Base-by-base conservation (phyloP, 495 filamentous ascomycete genomes). In the Podospora australis region DNA sequence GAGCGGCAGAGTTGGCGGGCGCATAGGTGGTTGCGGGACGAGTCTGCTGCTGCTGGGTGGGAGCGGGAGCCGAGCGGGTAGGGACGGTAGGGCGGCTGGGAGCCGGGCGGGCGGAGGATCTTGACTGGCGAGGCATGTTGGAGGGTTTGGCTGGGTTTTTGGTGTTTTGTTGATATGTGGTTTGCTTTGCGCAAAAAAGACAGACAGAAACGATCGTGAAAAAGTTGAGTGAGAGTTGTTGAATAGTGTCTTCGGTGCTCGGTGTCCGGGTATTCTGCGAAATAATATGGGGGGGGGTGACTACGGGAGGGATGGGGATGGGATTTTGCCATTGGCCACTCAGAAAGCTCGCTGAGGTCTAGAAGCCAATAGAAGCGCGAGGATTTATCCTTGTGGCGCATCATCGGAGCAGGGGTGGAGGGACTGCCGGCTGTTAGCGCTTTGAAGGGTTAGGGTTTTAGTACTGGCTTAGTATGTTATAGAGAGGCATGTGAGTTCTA, bases 101-200 rank as follows among this genome's bases (percentile, higher is more conserved):
- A 59, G 76, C 76, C 64, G 80, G 74, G 51, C 58, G 69, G 59
- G 76, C 77, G 70, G 84, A 78, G 62, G 78, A 76, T 77, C 81
- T 73, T 60, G 77, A 76, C 77, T 86, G 82, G 72, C 87, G 87
- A 82, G 86, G 73, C 87, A 92, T 91, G 50, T 65, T 78, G 66
- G 34, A 30, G 44, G 21, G 41, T 24, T 34, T 42, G 40, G 16
- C n/a, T n/a, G n/a, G n/a, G 19, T 26, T 30, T 43, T 10, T 29
- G 35, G 19, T 17, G 54, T 49, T 45, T 35, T 28, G 46, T 45
- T 29, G 30, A 16, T n/a, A n/a, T 29, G 38, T 24, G 20, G 28
- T 35, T 9, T 38, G 35, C 10, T 14, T 45, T 29, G 36, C 26
- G 26, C 26, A 30, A 30, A 30, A 30, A 30, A 30, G 26, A 30